Conservation (phyloP, 768 basidiomycete genomes). For the Hericium rajendrae region DNA sequence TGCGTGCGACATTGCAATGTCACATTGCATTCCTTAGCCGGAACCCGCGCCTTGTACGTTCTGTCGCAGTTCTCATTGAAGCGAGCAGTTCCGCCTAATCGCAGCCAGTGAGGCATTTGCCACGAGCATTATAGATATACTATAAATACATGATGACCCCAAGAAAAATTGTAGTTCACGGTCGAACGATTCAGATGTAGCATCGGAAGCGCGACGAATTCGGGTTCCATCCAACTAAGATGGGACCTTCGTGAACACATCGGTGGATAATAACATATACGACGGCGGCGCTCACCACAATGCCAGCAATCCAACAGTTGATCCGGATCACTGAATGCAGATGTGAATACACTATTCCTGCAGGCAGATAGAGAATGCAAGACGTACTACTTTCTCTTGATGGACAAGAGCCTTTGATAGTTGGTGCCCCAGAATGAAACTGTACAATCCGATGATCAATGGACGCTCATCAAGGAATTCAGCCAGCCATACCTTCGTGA, state of each 20-base stretch:
- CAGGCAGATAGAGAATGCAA: not conserved
- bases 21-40: no score
- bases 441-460: conserved; percentile 6
- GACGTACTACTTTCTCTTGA: conserved; percentile 40
- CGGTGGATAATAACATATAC: not conserved
- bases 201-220: conserved; percentile 25
- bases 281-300: conserved; percentile 25
- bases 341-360: not conserved
- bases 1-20: no score
- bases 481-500: conserved; percentile 25
- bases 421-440: conserved; percentile 37
- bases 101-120: no score
- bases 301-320: conserved; percentile 42
- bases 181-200: conserved; percentile 16
- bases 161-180: no score
- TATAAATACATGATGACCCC: no score
- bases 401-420: conserved; percentile 28
- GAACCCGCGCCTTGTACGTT: no score
- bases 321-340: conserved; percentile 32
- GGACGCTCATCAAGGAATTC: not conserved
- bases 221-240: conserved; percentile 28
- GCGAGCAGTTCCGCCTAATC: no score
- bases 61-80: no score
- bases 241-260: not conserved
- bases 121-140: no score